Conservation (phyloP, 495 filamentous ascomycete species). For the Polyplosphaeria fusca region DNA sequence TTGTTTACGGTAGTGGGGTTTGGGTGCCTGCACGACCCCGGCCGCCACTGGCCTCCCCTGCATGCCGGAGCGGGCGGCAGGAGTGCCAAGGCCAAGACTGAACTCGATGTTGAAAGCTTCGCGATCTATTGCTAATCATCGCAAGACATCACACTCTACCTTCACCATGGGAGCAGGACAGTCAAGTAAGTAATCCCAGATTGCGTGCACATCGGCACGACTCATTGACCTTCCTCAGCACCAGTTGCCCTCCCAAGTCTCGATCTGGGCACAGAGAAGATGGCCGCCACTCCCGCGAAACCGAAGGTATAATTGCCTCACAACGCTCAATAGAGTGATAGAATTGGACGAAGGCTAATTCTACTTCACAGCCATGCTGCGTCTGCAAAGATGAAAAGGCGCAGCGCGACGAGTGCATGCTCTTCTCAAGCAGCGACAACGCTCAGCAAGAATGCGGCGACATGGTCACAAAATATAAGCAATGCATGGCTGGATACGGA, state of each 20-base stretch:
- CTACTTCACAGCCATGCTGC: conserved; percentile 84
- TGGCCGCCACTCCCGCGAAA: conserved; percentile 47
- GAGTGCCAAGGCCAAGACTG: conserved; percentile 21
- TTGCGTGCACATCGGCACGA: neutral
- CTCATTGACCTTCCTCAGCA: conserved; percentile 14
- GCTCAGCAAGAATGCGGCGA: conserved; percentile 75
- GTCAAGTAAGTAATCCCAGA: conserved; percentile 21
- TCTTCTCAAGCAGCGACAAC: conserved; percentile 78
- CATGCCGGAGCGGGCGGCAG: too few relatives aligned
- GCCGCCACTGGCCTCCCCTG: too few relatives aligned
- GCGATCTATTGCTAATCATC: conserved; percentile 20
- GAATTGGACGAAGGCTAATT: too few relatives aligned
- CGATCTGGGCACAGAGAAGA: conserved; percentile 45
- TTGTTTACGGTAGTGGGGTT: conserved; percentile 13
- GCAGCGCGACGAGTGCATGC: conserved; percentile 94
- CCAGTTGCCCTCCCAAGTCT: conserved; percentile 32
- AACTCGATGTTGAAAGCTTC: too few relatives aligned
- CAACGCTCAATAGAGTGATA: too few relatives aligned
- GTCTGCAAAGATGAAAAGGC: conserved; percentile 96
- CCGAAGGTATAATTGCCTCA: conserved; percentile 59
- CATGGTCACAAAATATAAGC: conserved; percentile 79
- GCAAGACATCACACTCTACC: neutral
- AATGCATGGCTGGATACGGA: conserved; percentile 89
- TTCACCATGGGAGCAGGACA: conserved; percentile 32
- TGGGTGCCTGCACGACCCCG: too few relatives aligned